Base-by-base conservation (phyloP, 495 filamentous ascomycete genomes). In the Penicillium bialowiezense region DNA sequence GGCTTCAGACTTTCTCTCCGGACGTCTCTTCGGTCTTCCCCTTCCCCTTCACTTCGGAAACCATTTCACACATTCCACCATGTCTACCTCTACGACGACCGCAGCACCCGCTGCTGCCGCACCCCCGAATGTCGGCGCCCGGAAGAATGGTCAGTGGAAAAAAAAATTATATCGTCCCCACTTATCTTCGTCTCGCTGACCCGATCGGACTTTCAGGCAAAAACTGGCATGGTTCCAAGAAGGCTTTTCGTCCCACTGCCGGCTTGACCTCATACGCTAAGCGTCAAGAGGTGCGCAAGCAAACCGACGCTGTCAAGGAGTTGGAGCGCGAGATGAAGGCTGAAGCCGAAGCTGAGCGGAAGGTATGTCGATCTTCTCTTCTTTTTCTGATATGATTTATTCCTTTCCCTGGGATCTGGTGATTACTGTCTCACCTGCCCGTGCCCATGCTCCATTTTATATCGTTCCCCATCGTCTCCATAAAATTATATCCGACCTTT, bases 281-380 rank as follows among this genome's bases (percentile, higher is more conserved):
- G 63, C 85, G 92, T 31, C 66, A 80, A 26, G 82, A 81, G 55
- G 66, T 78, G 31, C 78, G 86, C 41, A 80, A 80, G 45, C 79
- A 83, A 6, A 72, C 85, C 47, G 77, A 83, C 1, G 81, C 86
- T 2, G 80, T 86, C 51, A 98, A 96, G 72, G 87, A 90, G 15
- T 87, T 85, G 47, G 93, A 97, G 69, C 88, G 85, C 62, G 91
- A 96, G 63, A 84, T 98, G 84, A 96, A 93, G 71, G 88, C 89
- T 5, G 93, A 97, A 72, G 96, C 95, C 66, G 90, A 95, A 62
- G 82, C 84, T 7, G 89, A 88, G 62, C 76, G 89, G 75, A 78
- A 92, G 78, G 91, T 96, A 68, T 51, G 69, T 41, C 9, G n/a
- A 49, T 40, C 41, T 23, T 29, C 26, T 28, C 17, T 6, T 20